Base-by-base conservation (phyloP, 805 yeast genomes). In the Starmerella sp. region DNA sequence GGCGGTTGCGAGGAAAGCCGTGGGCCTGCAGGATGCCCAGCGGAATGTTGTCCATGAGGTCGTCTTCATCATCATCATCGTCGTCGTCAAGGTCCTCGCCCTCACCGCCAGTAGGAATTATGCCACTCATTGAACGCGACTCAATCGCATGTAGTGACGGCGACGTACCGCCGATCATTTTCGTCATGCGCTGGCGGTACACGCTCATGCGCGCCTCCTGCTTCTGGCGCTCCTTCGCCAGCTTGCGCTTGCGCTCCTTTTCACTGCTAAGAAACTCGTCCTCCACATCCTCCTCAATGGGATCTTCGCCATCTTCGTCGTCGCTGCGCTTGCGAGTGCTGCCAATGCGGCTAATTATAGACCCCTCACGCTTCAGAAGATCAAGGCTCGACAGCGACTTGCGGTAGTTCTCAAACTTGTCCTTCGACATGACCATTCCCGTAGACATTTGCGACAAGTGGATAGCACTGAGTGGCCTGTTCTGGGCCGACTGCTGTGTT, bases 111-210 rank as follows among this genome's bases (percentile, higher is more conserved):
- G 32, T 17, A 17, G 8, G 15, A 36, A 2, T 14, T 9, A 30
- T 44, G 22, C n/a, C 35, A 45, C 50, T 48, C 54, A 14, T 39
- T 55, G 15, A 37, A 30, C 36, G 47, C 49, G 10, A 43, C 28
- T 37, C 43, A 13, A 35, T 11, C 28, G 43, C 22, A 7, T 14
- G 43, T 28, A 8, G n/a, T 6, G 34, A 10, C 22, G 52, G 51
- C 43, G 60, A 49, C 13, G 53, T 30, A 38, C 57, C 56, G 9
- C 74, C 73, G 7, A 71, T 66, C 36, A 69, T 61, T 51, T 67
- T 68, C 54, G 66, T 70, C 74, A 72, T 71, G 51, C 69, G 67
- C 57, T 72, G 75, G 11, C 75, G 65, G 55, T 71, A 71, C 17
- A 69, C 66, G n/a, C 71, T 68, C 55, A 71, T 60, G 17, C 71